Percentiles rank a stretch among this genome's conserved stretches.
These are phyloP conservation scores for Mucor indicus DNA, from an alignment of 371 early-diverging fungal species.

Conservation along the genomic window DNA sequence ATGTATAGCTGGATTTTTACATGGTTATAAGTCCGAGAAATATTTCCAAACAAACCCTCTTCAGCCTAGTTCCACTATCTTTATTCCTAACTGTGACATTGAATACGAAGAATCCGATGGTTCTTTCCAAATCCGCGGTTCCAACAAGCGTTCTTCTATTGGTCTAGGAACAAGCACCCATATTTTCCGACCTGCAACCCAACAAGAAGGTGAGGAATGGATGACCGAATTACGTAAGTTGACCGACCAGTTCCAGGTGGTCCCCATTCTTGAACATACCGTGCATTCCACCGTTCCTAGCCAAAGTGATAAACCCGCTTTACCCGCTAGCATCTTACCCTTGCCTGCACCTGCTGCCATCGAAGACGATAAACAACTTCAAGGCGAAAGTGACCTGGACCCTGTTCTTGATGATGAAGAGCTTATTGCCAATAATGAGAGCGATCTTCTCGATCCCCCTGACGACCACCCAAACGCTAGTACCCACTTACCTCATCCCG, in stretches of 20 bases:
- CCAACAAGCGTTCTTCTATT: constrained; percentile 16
- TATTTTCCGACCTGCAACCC: constrained; percentile 7
- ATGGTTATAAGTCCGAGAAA: constrained; percentile 40
- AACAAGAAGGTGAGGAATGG: constrained; percentile 13
- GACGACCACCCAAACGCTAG: too few species aligned
- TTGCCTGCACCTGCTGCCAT: too few species aligned
- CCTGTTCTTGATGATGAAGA: background rate
- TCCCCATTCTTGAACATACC: constrained; percentile 3
- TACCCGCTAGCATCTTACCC: constrained; percentile 17
- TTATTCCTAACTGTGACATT: constrained; percentile 29
- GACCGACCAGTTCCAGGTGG: constrained; percentile 1
- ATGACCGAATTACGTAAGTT: constrained; percentile 3
- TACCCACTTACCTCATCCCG: too few species aligned
- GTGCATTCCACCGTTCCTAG: constrained; percentile 1
- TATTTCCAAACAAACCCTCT: constrained; percentile 33
- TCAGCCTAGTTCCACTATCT: constrained; percentile 28
- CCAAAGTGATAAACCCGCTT: constrained; percentile 17
- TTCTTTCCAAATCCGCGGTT: constrained; percentile 27
- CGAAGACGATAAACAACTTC: too few species aligned
- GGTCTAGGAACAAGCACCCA: constrained; percentile 5
- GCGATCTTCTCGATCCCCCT: too few species aligned
- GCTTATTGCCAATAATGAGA: background rate
- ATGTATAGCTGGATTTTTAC: constrained; percentile 41
- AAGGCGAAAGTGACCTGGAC: too few species aligned
- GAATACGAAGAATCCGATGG: constrained; percentile 11